Conservation (phyloP, 2,329 filamentous ascomycete species). For the Neoascochyta sp. region DNA sequence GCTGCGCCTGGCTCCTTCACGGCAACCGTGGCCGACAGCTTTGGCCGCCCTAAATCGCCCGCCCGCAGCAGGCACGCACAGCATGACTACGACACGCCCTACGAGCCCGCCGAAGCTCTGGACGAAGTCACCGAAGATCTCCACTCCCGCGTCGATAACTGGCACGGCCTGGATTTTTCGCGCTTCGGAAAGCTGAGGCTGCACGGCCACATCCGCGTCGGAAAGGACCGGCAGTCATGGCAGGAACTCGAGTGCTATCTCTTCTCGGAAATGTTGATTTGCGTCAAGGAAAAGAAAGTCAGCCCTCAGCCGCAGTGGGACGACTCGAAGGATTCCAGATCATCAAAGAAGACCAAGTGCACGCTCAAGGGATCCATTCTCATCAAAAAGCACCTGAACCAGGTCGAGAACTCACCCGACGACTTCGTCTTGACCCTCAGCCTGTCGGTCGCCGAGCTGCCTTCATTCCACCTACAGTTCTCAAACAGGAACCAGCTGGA, state of each 20-base stretch:
- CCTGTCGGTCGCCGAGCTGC: conserved; percentile 85
- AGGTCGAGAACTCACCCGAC: conserved; percentile 70
- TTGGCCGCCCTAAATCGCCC: conserved; percentile 55
- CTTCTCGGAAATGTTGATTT: conserved; percentile 98
- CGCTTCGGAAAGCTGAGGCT: conserved; percentile 89
- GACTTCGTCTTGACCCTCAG: conserved; percentile 84
- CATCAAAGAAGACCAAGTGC: conserved; percentile 65
- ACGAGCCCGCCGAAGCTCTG: conserved; percentile 71
- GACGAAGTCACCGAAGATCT: conserved; percentile 84
- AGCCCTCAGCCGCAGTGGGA: conserved; percentile 62
- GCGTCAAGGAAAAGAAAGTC: conserved; percentile 93
- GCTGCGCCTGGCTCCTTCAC: conserved; percentile 50
- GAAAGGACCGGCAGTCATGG: conserved; percentile 95
- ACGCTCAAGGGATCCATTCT: conserved; percentile 95
- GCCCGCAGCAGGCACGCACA: conserved; percentile 43
- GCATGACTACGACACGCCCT: conserved; percentile 49
- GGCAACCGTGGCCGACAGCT: conserved; percentile 47
- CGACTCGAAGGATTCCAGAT: conserved; percentile 46
- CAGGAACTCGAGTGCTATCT: conserved; percentile 96
- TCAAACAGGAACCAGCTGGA: conserved; percentile 79
- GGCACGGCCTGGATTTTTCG: conserved; percentile 92
- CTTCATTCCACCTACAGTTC: conserved; percentile 91
- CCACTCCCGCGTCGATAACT: conserved; percentile 88
- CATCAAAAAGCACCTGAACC: conserved; percentile 95
- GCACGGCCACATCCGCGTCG: conserved; percentile 85